Conservation (phyloP, 169 alveolate species). For the Eimeria zaria region DNA sequence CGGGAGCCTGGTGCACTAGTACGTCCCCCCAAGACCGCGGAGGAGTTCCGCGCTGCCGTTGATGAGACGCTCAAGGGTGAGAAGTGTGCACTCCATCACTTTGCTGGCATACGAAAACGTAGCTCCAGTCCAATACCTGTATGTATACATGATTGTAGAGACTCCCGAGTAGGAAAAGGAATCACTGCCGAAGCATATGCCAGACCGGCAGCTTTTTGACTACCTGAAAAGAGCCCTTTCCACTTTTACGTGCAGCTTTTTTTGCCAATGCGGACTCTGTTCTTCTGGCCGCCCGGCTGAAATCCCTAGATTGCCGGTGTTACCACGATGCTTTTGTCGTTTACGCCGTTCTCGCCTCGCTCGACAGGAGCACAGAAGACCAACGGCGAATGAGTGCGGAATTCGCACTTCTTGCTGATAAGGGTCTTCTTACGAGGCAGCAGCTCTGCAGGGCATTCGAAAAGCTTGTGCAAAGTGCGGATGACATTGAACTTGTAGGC, state of each 20-base stretch:
- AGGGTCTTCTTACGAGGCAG: slow-evolving; percentile 71
- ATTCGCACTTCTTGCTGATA: slow-evolving; percentile 78
- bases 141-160: neutral
- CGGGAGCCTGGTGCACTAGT: slow-evolving; percentile 33
- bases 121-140: too few species aligned
- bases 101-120: neutral
- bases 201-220: neutral
- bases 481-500: slow-evolving; percentile 72
- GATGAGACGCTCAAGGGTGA: slow-evolving; percentile 65
- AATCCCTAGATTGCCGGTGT: slow-evolving; percentile 70
- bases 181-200: neutral
- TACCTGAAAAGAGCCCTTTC: slow-evolving; percentile 3
- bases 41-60: slow-evolving; percentile 55
- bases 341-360: slow-evolving; percentile 76
- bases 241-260: slow-evolving; percentile 36
- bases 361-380: slow-evolving; percentile 74
- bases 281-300: slow-evolving; percentile 54
- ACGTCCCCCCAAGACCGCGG: slow-evolving; percentile 55
- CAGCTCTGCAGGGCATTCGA: slow-evolving; percentile 81
- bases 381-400: slow-evolving; percentile 76
- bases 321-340: slow-evolving; percentile 77
- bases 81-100: neutral
- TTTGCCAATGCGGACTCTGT: slow-evolving; percentile 52
- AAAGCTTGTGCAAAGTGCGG: slow-evolving; percentile 76
- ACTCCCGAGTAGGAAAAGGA: neutral